These are phyloP conservation scores for Coniochaeta hoffmannii DNA, from an alignment of 2,329 filamentous ascomycete species.

Conservation along the genomic window DNA sequence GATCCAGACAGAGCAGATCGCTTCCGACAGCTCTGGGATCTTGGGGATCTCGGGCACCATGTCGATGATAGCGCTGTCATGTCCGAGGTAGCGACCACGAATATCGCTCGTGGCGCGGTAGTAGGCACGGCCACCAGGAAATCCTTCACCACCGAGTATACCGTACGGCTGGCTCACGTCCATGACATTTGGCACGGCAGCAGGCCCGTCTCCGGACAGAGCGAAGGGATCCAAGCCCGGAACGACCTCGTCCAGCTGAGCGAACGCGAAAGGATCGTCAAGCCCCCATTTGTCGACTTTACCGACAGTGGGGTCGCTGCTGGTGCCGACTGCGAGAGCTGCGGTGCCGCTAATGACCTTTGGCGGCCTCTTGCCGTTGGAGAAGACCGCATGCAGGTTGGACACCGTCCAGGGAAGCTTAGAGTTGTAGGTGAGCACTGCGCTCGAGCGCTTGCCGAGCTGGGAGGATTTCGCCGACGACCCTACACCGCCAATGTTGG, in stretches of 20 bases:
- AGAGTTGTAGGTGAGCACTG: slow-evolving; percentile 79
- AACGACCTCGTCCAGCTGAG: slow-evolving; percentile 71
- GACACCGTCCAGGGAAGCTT: slow-evolving; percentile 74
- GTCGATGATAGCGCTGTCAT: slow-evolving; percentile 51
- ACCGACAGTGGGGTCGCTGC: slow-evolving; percentile 70
- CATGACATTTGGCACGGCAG: slow-evolving; percentile 78
- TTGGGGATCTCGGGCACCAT: slow-evolving; percentile 69
- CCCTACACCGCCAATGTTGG: slow-evolving; percentile 42
- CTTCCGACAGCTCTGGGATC: slow-evolving; percentile 61
- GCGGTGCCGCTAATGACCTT: slow-evolving; percentile 77
- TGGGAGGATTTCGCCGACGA: slow-evolving; percentile 39
- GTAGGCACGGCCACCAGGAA: slow-evolving; percentile 73
- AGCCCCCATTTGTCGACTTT: slow-evolving; percentile 79
- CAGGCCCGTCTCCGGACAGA: slow-evolving; percentile 62
- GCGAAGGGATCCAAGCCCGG: slow-evolving; percentile 71
- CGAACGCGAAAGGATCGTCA: slow-evolving; percentile 64
- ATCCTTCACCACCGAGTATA: slow-evolving; percentile 77
- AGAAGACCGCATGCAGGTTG: slow-evolving; percentile 70
- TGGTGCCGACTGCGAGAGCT: slow-evolving; percentile 69
- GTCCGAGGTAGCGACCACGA: slow-evolving; percentile 65
- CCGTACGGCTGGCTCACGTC: slow-evolving; percentile 84
- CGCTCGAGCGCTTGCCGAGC: slow-evolving; percentile 58
- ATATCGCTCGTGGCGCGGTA: slow-evolving; percentile 69
- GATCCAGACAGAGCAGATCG: slow-evolving; percentile 78
- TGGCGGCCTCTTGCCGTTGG: slow-evolving; percentile 64